Percentiles rank a stretch among this genome's conserved stretches.
Conservation (phyloP, 2,329 filamentous ascomycete genomes). For the Phialophora macrospora region DNA sequence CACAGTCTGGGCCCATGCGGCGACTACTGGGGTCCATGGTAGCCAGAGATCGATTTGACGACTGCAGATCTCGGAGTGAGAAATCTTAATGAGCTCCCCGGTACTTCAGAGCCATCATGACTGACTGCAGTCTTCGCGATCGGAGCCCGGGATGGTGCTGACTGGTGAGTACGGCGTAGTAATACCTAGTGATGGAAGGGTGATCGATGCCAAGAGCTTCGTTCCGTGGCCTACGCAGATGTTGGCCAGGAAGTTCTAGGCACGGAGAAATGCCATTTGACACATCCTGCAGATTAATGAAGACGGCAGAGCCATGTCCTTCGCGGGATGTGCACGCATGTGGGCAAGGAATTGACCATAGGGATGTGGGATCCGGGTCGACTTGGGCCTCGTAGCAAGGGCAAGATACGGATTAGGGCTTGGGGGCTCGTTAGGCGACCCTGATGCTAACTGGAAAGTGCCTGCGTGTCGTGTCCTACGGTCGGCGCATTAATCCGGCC, state of each 20-base stretch:
- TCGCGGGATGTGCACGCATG: background rate
- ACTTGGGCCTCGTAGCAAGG: background rate
- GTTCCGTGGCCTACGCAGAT: background rate
- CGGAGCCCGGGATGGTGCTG: conserved; percentile 4
- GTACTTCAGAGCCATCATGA: background rate
- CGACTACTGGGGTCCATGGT: background rate
- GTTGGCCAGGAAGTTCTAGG: background rate
- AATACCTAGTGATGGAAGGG: background rate
- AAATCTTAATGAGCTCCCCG: background rate
- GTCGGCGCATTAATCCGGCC: background rate
- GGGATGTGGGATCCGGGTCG: background rate
- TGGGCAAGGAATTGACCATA: background rate
- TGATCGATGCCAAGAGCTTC: conserved; percentile 4
- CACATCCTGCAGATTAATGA: no score
- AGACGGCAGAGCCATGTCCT: background rate
- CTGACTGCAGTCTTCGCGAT: background rate
- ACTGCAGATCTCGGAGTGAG: background rate
- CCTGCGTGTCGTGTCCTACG: conserved; percentile 7
- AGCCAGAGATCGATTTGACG: background rate
- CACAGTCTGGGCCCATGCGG: background rate
- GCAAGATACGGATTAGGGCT: background rate
- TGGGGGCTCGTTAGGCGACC: background rate
- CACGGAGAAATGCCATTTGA: conserved; percentile 8
- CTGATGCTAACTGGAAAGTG: conserved; percentile 6
- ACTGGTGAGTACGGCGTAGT: conserved; percentile 3